Evolutionary conservation across 1,284 basidiomycete species (phyloP), one percentile per base, ranked within the genome.

Genomic region (Sphaerobolus stellatus): DNA sequence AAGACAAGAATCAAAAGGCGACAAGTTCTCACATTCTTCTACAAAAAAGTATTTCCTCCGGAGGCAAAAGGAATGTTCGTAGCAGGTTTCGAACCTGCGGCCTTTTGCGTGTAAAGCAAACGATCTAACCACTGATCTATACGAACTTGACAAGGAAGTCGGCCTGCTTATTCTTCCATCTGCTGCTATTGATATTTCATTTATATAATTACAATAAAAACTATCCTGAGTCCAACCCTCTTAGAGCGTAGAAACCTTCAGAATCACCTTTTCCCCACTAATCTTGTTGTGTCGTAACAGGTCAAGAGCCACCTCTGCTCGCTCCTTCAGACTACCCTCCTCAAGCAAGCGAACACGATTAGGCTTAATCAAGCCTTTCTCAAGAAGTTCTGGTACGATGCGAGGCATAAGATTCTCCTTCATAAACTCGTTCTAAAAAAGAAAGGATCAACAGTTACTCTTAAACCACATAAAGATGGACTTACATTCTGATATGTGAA

Each of bases 211-310:
- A 8, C 52, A 13, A 20, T 30, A 55, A 31, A 51, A 40, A 48
- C 31, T 36, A 18, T 52, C 5, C n/a, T n/a, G n/a, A n/a, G n/a
- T n/a, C 25, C 41, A 52, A 28, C 56, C 3, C 28, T 54, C 20
- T 27, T 11, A 36, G 33, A 36, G 30, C 40, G 34, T 57, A 58
- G 47, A 48, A 29, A 78, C 61, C 56, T 75, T 73, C 2, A 81
- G 67, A 3, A 81, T 63, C 1, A 79, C 67, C 58, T 80, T 81
- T 62, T 78, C 75, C 14, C 78, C 77, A 29, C 75, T 77, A 40
- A 80, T 63, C 60, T 75, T 71, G 58, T 77, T 77, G 34, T 73
- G 71, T 54, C 77, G 70, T 46, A 81, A 56, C 44, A 80, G 59
- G 48, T 77, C 70, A 41, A 78, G 58, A 0, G 74, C 78, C 24